Conservation (phyloP, 2,329 filamentous ascomycete genomes). For the Aspergillus hiratsukae region DNA sequence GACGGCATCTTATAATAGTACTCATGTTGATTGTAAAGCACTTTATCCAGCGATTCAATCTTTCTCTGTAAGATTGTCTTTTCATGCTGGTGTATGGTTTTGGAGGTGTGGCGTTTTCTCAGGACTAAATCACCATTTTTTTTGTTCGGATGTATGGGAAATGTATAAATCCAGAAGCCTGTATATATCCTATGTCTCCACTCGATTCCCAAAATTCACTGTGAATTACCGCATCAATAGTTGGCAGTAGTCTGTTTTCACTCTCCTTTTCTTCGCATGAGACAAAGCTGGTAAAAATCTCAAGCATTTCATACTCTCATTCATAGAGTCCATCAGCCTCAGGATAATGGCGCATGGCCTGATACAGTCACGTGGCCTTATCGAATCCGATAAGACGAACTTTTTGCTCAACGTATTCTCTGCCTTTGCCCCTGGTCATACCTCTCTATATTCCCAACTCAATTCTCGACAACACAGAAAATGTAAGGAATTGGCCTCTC, state of each 20-base stretch:
- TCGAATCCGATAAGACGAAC: background rate
- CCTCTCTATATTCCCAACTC: background rate
- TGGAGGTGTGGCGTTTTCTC: background rate
- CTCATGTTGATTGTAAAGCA: background rate
- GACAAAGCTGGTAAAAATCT: background rate
- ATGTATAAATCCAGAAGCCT: background rate
- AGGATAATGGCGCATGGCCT: background rate
- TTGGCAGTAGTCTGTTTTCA: background rate
- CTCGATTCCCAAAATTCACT: background rate
- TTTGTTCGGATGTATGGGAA: background rate
- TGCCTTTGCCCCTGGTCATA: background rate
- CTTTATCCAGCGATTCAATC: background rate
- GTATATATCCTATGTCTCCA: background rate
- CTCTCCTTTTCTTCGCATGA: background rate
- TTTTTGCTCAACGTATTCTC: background rate
- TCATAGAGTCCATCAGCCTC: background rate
- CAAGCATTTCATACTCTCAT: background rate
- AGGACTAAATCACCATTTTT: background rate
- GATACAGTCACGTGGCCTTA: background rate
- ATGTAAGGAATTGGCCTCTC: background rate
- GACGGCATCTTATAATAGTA: background rate
- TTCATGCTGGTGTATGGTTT: background rate
- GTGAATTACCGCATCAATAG: background rate
- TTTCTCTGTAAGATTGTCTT: background rate
- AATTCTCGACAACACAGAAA: background rate